Conservation (phyloP, 2,329 filamentous ascomycete genomes). For the Trichoderma endophyticum region DNA sequence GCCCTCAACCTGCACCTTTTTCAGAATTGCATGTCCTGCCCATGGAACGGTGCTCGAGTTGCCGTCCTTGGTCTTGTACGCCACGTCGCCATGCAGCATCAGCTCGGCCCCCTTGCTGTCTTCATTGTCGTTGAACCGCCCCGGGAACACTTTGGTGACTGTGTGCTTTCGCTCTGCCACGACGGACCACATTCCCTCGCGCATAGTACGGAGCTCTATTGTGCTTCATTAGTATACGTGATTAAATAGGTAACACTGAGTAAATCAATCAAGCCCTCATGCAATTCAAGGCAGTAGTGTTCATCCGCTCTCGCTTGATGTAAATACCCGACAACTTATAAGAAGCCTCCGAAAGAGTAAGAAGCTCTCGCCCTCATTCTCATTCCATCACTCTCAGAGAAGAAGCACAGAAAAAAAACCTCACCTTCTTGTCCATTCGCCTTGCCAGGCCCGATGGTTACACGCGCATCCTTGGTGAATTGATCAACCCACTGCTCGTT, state of each 20-base stretch:
- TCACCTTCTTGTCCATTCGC: slow-evolving; percentile 37
- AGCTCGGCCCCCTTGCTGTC: slow-evolving; percentile 31
- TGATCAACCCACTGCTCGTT: slow-evolving; percentile 44
- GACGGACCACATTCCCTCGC: slow-evolving; percentile 43
- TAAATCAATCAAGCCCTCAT: neutral
- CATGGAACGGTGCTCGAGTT: slow-evolving; percentile 28
- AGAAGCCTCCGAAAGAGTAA: neutral
- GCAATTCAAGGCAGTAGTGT: neutral
- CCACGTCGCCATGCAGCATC: slow-evolving; percentile 34
- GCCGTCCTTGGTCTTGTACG: slow-evolving; percentile 29
- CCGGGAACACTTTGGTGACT: slow-evolving; percentile 43
- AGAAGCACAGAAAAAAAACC: neutral
- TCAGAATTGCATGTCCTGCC: slow-evolving; percentile 33
- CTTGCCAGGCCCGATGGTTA: slow-evolving; percentile 41
- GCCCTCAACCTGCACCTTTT: slow-evolving; percentile 23
- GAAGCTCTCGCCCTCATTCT: neutral
- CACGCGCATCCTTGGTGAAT: slow-evolving; percentile 41
- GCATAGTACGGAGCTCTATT: slow-evolving; percentile 41
- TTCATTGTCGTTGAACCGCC: slow-evolving; percentile 26
- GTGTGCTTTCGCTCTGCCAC: slow-evolving; percentile 41
- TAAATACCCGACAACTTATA: neutral
- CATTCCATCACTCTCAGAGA: neutral
- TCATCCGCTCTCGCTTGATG: neutral
- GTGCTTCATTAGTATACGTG: neutral
- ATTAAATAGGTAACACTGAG: neutral